These are phyloP conservation scores for Exophiala sp. DNA, from an alignment of 2,329 filamentous ascomycete genomes.

Conservation along the genomic window DNA sequence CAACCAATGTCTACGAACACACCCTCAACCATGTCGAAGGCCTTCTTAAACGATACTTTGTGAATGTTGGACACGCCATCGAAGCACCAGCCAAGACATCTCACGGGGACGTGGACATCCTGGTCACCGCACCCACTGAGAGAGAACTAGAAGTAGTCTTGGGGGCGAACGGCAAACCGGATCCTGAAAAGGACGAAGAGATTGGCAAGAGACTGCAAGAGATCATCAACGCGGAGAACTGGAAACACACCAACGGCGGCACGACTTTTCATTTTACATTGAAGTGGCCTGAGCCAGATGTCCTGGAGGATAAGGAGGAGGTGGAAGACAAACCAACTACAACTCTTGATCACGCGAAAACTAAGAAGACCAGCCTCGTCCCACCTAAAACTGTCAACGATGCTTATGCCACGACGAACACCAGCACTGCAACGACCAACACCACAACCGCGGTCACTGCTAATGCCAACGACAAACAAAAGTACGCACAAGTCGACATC, in stretches of 20 bases:
- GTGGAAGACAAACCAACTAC: not conserved
- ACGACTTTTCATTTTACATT: constrained; percentile 35
- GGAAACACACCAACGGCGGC: constrained; percentile 18
- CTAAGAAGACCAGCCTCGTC: not conserved
- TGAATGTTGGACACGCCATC: constrained; percentile 57
- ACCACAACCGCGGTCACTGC: constrained; percentile 58
- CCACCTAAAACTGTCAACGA: not conserved
- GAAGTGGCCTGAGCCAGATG: constrained; percentile 20
- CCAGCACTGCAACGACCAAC: constrained; percentile 29
- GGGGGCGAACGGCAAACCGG: not conserved
- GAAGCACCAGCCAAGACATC: constrained; percentile 67
- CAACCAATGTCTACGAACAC: constrained; percentile 52
- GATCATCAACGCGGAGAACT: constrained; percentile 16
- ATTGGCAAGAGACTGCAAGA: constrained; percentile 9
- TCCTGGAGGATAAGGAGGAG: not conserved
- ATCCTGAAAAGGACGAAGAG: constrained; percentile 20
- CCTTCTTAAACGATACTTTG: constrained; percentile 52
- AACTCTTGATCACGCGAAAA: not conserved
- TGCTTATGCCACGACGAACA: not conserved
- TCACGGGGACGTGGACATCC: constrained; percentile 71
- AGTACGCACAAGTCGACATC: constrained; percentile 67
- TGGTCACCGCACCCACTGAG: constrained; percentile 53
- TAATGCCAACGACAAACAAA: constrained; percentile 2
- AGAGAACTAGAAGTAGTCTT: not conserved
- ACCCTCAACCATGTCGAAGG: constrained; percentile 44